Base-by-base conservation (phyloP, 352 stramenopile genomes). In the Halophytophthora batemanensis region DNA sequence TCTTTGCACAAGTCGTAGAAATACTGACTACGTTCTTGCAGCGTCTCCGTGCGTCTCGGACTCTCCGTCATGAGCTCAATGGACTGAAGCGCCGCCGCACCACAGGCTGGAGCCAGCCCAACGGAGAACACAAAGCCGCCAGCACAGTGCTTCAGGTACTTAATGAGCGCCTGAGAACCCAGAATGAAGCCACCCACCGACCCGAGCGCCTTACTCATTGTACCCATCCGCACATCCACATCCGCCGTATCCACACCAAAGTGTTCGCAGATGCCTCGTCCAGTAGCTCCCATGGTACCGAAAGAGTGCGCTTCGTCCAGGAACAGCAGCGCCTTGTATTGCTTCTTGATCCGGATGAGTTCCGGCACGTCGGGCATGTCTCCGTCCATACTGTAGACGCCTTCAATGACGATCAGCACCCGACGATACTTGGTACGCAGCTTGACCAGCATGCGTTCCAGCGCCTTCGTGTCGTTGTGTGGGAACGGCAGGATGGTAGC, bases 71-170 rank as follows among this genome's bases (percentile, higher is more conserved):
- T 90, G 11, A 91, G 61, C 53, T 86, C 47, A 3, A 93, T 14
- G 6, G 80, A 86, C 63, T 84, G 77, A 25, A 95, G 61, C 8
- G 84, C 79, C 2, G 82, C 81, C 19, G 66, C 81, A 4, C 74
- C 81, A 31, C 77, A 82, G 12, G 84, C 75, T 6, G 84, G 84
- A 2, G 80, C 77, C 34, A 88, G 69, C 11, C 80, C 80, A 2
- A 91, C 79, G 7, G 75, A 87, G 50, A 87, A 90, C n/a, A 91
- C 80, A 29, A 90, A 90, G 21, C 80, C 80, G 31, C 77, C 77
- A 41, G 74, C 69, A 17, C 59, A 79, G 46, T 87, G 71, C 61
- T 87, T 87, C 15, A 87, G 60, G 45, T 84, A 87, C 53, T 82
- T 69, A 34, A 75, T 64, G 15, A 86, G 43, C n/a, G 66, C 53